A percentile compares a stretch with the other conserved stretches of the same genome.
These are phyloP conservation scores for Phytopythium montanum DNA, from an alignment of 352 stramenopile genomes.

Conservation along the genomic window DNA sequence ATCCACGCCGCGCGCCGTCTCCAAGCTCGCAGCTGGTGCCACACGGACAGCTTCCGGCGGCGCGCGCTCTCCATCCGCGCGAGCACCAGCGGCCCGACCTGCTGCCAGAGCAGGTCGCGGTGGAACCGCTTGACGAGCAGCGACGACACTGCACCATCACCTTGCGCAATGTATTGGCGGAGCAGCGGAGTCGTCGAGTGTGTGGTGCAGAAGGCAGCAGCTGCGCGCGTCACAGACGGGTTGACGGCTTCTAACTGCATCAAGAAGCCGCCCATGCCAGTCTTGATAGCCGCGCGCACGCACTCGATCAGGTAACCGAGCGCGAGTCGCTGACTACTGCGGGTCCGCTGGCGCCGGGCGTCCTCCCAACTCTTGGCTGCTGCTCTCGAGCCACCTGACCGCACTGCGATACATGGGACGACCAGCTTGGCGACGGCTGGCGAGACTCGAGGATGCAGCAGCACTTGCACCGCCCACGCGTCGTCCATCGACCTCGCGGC, in stretches of 20 bases:
- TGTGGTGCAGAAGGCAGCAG: background rate
- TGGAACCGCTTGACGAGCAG: background rate
- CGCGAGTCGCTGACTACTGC: background rate
- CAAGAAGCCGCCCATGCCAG: background rate
- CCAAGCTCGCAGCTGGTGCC: background rate
- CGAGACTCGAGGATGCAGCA: background rate
- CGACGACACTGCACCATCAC: background rate
- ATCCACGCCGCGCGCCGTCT: background rate
- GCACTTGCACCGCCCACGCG: background rate
- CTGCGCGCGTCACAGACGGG: background rate
- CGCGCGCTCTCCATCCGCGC: slow-evolving; percentile 7
- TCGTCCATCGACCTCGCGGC: slow-evolving; percentile 1
- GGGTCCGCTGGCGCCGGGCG: background rate
- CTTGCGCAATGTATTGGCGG: background rate
- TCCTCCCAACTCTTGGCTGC: background rate
- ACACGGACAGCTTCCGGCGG: background rate
- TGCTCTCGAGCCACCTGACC: background rate
- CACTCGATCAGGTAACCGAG: slow-evolving; percentile 6
- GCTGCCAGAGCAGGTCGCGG: background rate
- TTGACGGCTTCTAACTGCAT: slow-evolving; percentile 1
- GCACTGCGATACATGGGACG: background rate
- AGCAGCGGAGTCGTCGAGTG: background rate
- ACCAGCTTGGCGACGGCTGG: background rate
- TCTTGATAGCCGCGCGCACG: background rate
- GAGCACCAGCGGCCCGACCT: slow-evolving; percentile 1